Evolutionary conservation across 164 flowering plant genomes (phyloP).

Genomic region (Stephania yunnanensis): DNA sequence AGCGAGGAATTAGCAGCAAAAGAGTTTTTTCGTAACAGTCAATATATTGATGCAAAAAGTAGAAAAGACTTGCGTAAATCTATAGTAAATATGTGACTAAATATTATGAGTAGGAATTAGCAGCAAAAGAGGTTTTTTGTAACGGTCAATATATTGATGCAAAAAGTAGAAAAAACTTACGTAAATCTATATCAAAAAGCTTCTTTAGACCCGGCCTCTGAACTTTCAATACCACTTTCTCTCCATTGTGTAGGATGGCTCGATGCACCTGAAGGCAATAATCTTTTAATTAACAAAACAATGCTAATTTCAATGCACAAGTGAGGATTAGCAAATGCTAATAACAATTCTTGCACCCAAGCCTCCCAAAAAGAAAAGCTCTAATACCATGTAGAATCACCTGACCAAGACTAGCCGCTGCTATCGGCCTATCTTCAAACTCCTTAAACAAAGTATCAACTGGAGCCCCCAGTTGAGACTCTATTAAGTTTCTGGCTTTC

Average conservation of each 20-base stretch:
- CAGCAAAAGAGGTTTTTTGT: neutral
- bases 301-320: neutral
- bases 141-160: neutral
- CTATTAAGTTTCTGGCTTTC: conserved; percentile 68
- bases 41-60: neutral
- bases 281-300: neutral
- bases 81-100: conserved; percentile 23
- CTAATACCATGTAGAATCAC: conserved; percentile 13
- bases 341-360: too few relatives aligned
- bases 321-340: too few relatives aligned
- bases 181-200: conserved; percentile 90
- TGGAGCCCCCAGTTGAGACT: conserved; percentile 78
- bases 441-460: conserved; percentile 57
- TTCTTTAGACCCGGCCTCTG: conserved; percentile 96
- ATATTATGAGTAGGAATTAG: neutral
- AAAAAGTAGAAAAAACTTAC: conserved; percentile 38
- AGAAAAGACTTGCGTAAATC: conserved; percentile 63
- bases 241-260: conserved; percentile 83
- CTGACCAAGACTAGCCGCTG: conserved; percentile 99
- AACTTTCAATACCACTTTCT: conserved; percentile 87
- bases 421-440: conserved; percentile 90
- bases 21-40: neutral
- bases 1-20: neutral
- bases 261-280: conserved; percentile 71
- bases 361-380: too few relatives aligned